Evolutionary conservation across 805 yeast species (phyloP).

Genomic region (Metschnikowia baotianmanensis): DNA sequence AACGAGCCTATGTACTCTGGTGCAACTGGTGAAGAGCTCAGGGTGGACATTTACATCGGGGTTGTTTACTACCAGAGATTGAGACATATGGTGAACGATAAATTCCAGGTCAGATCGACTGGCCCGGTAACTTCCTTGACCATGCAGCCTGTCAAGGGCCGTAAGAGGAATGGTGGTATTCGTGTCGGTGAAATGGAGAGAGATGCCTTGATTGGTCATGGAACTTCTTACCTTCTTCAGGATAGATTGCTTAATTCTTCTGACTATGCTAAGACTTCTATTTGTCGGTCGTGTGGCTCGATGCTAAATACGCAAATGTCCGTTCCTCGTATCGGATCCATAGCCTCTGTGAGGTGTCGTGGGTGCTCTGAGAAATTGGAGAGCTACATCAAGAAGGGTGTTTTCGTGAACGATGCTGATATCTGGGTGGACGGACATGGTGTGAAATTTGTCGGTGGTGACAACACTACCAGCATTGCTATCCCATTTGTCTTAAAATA

Average conservation of each 20-base stretch:
- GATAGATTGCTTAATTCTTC: slow-evolving; percentile 94
- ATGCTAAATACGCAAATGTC: slow-evolving; percentile 84
- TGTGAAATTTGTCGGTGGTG: slow-evolving; percentile 86
- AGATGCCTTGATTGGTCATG: slow-evolving; percentile 98
- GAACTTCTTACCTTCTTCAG: slow-evolving; percentile 91
- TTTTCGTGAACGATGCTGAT: slow-evolving; percentile 61
- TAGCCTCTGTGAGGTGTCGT: slow-evolving; percentile 80
- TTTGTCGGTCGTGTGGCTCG: slow-evolving; percentile 94
- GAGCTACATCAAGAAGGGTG: slow-evolving; percentile 45
- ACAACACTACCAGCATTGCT: slow-evolving; percentile 90
- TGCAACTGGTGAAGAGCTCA: slow-evolving; percentile 94
- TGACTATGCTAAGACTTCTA: slow-evolving; percentile 87
- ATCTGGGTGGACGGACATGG: slow-evolving; percentile 99
- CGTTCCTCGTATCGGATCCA: slow-evolving; percentile 86
- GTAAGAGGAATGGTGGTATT: slow-evolving; percentile 98
- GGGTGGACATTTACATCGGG: slow-evolving; percentile 95
- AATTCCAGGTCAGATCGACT: slow-evolving; percentile 98
- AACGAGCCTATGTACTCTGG: slow-evolving; percentile 99
- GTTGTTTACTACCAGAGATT: slow-evolving; percentile 96
- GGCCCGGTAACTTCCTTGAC: slow-evolving; percentile 97
- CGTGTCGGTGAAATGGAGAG: slow-evolving; percentile 99
- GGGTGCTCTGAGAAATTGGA: slow-evolving; percentile 80
- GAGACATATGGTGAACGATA: slow-evolving; percentile 99
- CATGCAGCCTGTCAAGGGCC: slow-evolving; percentile 99
- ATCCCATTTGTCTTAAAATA: slow-evolving; percentile 95